Evolutionary conservation across 2,329 filamentous ascomycete species (phyloP).

Genomic region (Chalaropsis thielavioides): DNA sequence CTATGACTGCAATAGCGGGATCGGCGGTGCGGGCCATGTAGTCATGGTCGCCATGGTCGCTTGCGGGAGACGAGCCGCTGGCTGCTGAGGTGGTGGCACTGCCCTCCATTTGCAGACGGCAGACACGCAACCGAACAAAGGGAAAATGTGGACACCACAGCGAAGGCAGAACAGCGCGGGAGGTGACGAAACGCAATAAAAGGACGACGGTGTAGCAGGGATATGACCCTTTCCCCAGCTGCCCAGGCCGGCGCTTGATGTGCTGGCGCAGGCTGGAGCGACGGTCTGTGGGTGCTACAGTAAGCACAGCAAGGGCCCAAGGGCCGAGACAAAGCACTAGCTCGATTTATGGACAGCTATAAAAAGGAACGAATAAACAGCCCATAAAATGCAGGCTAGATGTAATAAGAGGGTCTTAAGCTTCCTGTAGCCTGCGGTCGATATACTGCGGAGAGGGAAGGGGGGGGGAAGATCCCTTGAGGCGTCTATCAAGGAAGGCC

Average conservation of each 20-base stretch:
- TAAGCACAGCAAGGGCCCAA: no score
- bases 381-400: neutral
- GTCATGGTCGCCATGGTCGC: neutral
- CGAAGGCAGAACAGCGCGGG: neutral
- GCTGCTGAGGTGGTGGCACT: slow-evolving; percentile 9
- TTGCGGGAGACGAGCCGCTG: slow-evolving; percentile 6
- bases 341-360: neutral
- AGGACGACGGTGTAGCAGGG: no score
- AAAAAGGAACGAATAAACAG: neutral
- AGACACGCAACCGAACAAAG: neutral
- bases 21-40: neutral
- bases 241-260: neutral
- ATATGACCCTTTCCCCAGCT: no score
- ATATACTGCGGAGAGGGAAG: neutral
- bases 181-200: no score
- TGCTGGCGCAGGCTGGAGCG: neutral
- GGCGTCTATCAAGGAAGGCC: no score
- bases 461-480: neutral
- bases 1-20: neutral
- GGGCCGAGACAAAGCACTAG: neutral
- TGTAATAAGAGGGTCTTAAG: neutral
- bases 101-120: neutral
- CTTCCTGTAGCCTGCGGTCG: neutral
- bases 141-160: neutral
- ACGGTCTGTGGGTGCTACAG: neutral